Conservation (phyloP, 768 basidiomycete genomes). For the Suillus hirtellus region DNA sequence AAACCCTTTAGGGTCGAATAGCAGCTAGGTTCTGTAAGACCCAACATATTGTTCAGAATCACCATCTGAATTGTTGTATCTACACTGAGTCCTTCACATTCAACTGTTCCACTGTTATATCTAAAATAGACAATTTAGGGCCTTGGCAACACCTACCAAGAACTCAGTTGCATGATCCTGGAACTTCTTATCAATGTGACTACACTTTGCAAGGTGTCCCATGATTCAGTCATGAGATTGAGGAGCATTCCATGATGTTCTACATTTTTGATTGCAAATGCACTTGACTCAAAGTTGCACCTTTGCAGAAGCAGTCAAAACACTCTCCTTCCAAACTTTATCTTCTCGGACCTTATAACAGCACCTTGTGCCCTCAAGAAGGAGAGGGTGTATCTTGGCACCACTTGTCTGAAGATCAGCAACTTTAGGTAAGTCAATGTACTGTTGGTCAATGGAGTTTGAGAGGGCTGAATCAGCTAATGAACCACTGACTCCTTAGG, state of each 20-base stretch:
- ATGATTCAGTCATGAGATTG: neutral
- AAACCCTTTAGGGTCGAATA: too few relatives aligned
- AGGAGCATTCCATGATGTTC: conserved; percentile 6
- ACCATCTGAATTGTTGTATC: too few relatives aligned
- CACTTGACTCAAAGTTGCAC: neutral
- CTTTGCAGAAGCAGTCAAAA: neutral
- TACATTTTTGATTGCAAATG: conserved; percentile 9
- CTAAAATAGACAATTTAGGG: neutral
- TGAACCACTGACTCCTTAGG: neutral
- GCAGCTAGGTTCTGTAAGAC: too few relatives aligned
- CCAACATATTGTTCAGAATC: too few relatives aligned
- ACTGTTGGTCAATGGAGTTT: conserved; percentile 4
- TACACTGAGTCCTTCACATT: too few relatives aligned
- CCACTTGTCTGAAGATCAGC: conserved; percentile 4
- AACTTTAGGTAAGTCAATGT: conserved; percentile 14
- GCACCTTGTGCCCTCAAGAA: neutral
- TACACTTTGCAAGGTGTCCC: conserved; percentile 12
- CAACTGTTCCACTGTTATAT: neutral
- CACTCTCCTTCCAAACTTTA: neutral
- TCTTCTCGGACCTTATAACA: neutral
- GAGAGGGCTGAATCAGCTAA: neutral
- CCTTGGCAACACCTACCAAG: neutral
- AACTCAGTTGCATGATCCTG: neutral
- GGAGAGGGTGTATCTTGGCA: neutral
- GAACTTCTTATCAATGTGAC: neutral